Percentiles rank a stretch among this genome's conserved stretches.
These are phyloP conservation scores for Tricholoma sp. DNA, from an alignment of 768 basidiomycete genomes.

Conservation along the genomic window DNA sequence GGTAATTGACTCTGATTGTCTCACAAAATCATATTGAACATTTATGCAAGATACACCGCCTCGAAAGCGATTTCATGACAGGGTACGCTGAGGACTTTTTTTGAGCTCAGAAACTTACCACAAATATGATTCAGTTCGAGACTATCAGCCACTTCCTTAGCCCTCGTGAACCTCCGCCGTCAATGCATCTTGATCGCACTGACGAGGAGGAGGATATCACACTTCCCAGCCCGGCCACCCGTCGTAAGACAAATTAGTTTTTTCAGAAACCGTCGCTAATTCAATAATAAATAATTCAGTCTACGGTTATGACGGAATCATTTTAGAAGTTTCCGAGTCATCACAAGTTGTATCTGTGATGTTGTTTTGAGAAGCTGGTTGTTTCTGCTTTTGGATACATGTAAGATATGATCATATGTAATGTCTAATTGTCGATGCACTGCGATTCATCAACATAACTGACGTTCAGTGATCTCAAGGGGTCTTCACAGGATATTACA, in stretches of 20 bases:
- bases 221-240: constrained; percentile 60
- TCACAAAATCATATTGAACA: constrained; percentile 5
- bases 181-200: constrained; percentile 77
- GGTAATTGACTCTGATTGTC: constrained; percentile 34
- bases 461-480: neutral
- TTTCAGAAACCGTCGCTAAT: neutral
- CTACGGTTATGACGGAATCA: constrained; percentile 76
- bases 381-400: neutral
- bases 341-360: constrained; percentile 75
- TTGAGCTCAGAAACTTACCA: neutral
- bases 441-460: neutral
- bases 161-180: constrained; percentile 69
- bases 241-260: constrained; percentile 40
- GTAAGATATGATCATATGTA: neutral
- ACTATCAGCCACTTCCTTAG: constrained; percentile 74
- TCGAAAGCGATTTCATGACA: constrained; percentile 65
- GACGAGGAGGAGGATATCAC: constrained; percentile 71
- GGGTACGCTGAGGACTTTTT: constrained; percentile 36
- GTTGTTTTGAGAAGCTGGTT: constrained; percentile 44
- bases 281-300: constrained; percentile 32
- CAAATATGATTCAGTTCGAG: constrained; percentile 48
- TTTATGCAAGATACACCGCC: constrained; percentile 59
- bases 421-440: constrained; percentile 1
- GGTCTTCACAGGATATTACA: neutral
- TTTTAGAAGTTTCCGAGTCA: constrained; percentile 73